Percentiles rank a stretch among this genome's conserved stretches.
phyloP scores from a whole-genome alignment of 257 asterid genomes.

The Solanum bulbocastanum region DNA sequence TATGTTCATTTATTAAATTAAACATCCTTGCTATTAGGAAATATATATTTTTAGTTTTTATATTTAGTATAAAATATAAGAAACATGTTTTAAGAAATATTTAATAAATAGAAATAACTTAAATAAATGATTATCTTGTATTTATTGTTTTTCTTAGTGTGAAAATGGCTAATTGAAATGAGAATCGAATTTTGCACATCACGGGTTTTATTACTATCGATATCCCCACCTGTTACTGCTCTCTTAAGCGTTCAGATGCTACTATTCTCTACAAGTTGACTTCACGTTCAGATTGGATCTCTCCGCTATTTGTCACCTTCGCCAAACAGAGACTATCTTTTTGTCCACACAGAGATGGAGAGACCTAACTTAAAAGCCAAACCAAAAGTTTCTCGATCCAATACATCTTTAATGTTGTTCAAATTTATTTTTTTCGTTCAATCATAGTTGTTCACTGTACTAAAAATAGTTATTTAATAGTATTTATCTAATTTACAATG shows the following conservation, averaged over 20 bases:
- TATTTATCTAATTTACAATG: neutral
- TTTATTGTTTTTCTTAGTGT: no score
- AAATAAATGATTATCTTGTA: no score
- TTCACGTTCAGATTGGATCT: neutral
- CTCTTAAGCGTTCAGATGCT: neutral
- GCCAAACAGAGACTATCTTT: neutral
- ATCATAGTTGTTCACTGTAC: accelerated
- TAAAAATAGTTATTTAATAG: no score
- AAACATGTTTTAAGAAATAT: no score
- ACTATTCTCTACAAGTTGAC: neutral
- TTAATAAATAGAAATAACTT: no score
- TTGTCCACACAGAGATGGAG: neutral
- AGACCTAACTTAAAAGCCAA: neutral
- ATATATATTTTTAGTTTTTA: no score
- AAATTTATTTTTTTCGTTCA: no score
- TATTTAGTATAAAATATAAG: no score
- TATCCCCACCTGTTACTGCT: neutral
- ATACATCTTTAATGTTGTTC: no score
- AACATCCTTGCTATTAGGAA: no score
- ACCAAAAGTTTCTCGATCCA: neutral
- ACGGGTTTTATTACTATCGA: neutral
- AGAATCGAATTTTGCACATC: neutral
- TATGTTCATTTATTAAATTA: no score
- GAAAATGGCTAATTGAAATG: neutral
- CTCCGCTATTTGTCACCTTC: neutral